These are phyloP conservation scores for Kregervanrija fluxuum DNA, from an alignment of 805 yeast genomes.

Conservation along the genomic window DNA sequence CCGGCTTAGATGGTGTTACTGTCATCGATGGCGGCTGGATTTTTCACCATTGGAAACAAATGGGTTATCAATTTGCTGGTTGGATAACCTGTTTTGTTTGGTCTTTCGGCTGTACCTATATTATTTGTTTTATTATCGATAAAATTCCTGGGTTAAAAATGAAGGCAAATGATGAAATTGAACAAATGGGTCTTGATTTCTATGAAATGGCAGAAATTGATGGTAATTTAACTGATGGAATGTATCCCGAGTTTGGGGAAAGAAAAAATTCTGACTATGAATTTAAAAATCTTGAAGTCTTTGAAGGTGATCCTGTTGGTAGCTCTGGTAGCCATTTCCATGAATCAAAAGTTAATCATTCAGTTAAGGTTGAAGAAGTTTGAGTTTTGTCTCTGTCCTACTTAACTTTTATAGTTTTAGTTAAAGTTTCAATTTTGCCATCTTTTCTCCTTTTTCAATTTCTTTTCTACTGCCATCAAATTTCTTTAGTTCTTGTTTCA, in stretches of 20 bases:
- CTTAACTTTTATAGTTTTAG: no score
- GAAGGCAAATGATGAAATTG: conserved; percentile 38
- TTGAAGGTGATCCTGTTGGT: conserved; percentile 1
- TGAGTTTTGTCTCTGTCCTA: background rate
- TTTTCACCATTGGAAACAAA: conserved; percentile 36
- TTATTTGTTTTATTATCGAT: conserved; percentile 40
- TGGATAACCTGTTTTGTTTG: conserved; percentile 36
- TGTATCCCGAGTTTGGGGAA: conserved; percentile 5
- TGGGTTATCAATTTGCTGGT: conserved; percentile 40
- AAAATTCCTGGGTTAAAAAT: conserved; percentile 43
- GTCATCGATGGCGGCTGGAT: conserved; percentile 42
- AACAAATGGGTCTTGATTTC: conserved; percentile 44
- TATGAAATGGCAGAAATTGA: conserved; percentile 45
- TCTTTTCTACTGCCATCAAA: background rate
- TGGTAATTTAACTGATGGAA: conserved; percentile 18
- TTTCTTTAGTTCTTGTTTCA: no score
- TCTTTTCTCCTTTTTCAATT: background rate
- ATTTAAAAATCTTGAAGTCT: conserved; percentile 1
- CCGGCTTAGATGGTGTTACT: conserved; percentile 37
- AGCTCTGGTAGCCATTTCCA: background rate
- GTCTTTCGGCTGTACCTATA: conserved; percentile 37
- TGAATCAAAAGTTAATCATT: conserved; percentile 1
- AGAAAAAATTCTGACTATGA: background rate
- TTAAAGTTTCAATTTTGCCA: no score
- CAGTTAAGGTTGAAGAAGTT: background rate